These are phyloP conservation scores for Fusarium concolor DNA, from an alignment of 2,329 filamentous ascomycete genomes.

Conservation along the genomic window DNA sequence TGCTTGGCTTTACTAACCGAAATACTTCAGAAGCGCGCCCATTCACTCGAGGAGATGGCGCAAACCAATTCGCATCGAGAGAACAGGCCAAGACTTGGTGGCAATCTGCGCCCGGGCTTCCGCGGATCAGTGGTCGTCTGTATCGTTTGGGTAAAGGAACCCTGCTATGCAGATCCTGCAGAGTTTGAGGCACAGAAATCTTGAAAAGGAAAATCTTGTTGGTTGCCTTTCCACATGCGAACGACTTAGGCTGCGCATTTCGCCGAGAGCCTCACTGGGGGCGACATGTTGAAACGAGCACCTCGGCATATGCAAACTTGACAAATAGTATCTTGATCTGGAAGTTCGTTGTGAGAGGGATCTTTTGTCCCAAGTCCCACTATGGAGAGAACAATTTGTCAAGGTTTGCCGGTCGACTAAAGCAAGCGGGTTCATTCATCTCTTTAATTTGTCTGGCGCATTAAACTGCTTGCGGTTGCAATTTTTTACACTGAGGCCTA, in stretches of 20 bases:
- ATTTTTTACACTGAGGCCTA: neutral
- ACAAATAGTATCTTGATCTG: conserved; percentile 24
- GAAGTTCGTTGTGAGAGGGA: conserved; percentile 13
- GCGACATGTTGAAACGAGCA: neutral
- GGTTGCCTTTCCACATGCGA: conserved; percentile 17
- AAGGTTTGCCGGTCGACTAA: neutral
- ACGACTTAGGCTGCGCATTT: neutral
- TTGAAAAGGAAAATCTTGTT: neutral
- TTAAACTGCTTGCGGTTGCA: conserved; percentile 1
- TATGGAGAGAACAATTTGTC: conserved; percentile 1
- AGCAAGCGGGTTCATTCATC: neutral
- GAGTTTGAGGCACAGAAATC: neutral
- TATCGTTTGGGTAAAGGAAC: neutral
- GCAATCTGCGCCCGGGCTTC: neutral
- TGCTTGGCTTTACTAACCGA: neutral
- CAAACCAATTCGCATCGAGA: neutral
- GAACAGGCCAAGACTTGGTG: neutral
- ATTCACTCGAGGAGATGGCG: neutral
- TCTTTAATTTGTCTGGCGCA: neutral
- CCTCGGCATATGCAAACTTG: conserved; percentile 25
- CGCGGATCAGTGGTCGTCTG: neutral
- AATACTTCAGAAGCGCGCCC: neutral
- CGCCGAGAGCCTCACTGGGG: conserved; percentile 3
- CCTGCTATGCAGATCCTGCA: neutral
- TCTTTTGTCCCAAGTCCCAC: conserved; percentile 16